These are phyloP conservation scores for Solanum raphanifolium DNA, from an alignment of 257 asterid species.

Conservation along the genomic window DNA sequence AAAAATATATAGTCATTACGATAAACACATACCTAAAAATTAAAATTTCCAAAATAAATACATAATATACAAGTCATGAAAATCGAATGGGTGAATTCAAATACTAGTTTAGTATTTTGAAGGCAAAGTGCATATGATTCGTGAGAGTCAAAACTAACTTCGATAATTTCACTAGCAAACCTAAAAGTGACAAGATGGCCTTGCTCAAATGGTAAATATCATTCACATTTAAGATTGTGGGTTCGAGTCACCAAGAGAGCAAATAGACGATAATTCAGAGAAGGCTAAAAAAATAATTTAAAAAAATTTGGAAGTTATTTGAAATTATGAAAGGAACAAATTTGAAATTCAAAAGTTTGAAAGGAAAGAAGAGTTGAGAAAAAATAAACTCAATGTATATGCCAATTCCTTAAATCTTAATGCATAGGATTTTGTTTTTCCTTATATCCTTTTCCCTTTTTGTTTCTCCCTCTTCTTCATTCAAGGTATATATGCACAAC, in stretches of 20 bases:
- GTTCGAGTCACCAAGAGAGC: neutral
- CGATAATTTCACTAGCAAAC: neutral
- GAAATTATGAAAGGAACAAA: neutral
- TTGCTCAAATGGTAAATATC: neutral
- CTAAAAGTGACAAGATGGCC: neutral
- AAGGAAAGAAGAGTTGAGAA: neutral
- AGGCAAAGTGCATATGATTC: neutral
- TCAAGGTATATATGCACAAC: too few relatives aligned
- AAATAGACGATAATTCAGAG: too few relatives aligned
- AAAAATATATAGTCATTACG: too few relatives aligned
- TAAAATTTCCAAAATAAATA: too few relatives aligned
- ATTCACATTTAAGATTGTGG: neutral
- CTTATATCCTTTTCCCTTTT: too few relatives aligned
- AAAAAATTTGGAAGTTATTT: too few relatives aligned
- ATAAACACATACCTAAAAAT: neutral
- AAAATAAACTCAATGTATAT: neutral
- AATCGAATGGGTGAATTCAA: neutral
- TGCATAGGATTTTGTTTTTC: neutral
- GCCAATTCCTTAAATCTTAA: neutral
- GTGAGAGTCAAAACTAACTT: neutral
- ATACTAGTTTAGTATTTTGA: too few relatives aligned
- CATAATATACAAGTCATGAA: neutral
- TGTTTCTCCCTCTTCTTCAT: too few relatives aligned
- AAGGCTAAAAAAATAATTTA: neutral
- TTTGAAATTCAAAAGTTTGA: neutral